Percentiles rank a stretch among this genome's conserved stretches.
Conservation (phyloP, 352 stramenopile genomes). For the Pythium biforme region DNA sequence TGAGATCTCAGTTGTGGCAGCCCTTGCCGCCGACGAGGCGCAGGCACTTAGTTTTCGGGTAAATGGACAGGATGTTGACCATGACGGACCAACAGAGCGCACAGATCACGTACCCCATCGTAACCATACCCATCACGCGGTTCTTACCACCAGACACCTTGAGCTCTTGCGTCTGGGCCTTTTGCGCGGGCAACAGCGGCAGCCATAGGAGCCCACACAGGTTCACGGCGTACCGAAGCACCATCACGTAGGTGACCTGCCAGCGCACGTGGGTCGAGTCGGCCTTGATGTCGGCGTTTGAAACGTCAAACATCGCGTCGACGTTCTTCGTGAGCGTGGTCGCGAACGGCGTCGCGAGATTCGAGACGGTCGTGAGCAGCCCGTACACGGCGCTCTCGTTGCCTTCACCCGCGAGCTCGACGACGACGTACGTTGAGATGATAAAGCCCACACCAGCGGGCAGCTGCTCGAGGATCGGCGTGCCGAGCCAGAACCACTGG, state of each 20-base stretch:
- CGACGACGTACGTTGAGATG: too few relatives aligned
- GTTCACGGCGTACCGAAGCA: conserved; percentile 20
- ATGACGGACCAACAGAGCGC: conserved; percentile 20
- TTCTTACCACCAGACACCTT: not conserved
- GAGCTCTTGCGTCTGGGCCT: conserved; percentile 15
- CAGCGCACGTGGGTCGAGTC: conserved; percentile 23
- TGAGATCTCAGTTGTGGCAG: conserved; percentile 7
- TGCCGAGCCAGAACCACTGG: too few relatives aligned
- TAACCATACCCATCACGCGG: conserved; percentile 7
- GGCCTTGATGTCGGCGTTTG: conserved; percentile 23
- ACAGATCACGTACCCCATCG: conserved; percentile 14
- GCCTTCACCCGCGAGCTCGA: too few relatives aligned
- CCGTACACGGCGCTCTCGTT: too few relatives aligned
- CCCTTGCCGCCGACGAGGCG: conserved; percentile 19
- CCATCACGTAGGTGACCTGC: conserved; percentile 20
- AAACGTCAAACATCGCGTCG: conserved; percentile 23
- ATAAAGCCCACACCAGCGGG: too few relatives aligned
- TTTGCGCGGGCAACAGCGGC: conserved; percentile 24
- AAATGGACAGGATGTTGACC: conserved; percentile 21
- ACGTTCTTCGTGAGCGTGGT: conserved; percentile 27
- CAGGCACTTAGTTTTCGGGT: conserved; percentile 24
- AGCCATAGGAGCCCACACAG: conserved; percentile 18
- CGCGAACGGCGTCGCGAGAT: conserved; percentile 17
- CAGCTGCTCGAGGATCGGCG: too few relatives aligned
- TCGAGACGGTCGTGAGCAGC: not conserved